These are phyloP conservation scores for Myochromella boudieri DNA, from an alignment of 768 basidiomycete species.

Conservation along the genomic window DNA sequence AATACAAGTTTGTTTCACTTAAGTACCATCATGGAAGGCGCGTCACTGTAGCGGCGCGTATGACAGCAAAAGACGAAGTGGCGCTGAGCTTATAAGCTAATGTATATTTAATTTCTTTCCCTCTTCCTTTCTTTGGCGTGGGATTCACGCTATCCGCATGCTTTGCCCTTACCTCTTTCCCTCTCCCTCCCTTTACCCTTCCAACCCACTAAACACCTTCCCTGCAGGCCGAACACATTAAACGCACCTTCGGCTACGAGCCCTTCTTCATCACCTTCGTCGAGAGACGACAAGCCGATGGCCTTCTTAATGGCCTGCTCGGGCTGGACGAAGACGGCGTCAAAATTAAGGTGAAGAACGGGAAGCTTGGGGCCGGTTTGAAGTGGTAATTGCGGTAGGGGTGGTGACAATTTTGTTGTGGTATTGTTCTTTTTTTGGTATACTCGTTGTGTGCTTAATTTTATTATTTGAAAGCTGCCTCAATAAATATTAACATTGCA, in stretches of 20 bases:
- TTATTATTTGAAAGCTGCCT: too few species aligned
- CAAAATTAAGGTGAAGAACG: too few species aligned
- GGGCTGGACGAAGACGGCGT: slow-evolving; percentile 35
- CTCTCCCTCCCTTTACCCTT: background rate
- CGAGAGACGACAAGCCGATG: slow-evolving; percentile 41
- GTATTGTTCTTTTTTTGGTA: too few species aligned
- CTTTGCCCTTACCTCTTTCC: too few species aligned
- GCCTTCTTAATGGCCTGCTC: slow-evolving; percentile 43
- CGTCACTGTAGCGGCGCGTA: slow-evolving; percentile 40
- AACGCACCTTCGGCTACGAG: slow-evolving; percentile 63
- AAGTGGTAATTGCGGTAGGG: too few species aligned
- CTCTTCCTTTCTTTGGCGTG: too few species aligned
- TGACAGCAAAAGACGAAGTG: slow-evolving; percentile 50
- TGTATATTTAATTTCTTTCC: slow-evolving; percentile 36
- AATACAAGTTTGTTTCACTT: slow-evolving; percentile 38
- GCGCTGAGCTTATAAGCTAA: slow-evolving; percentile 39
- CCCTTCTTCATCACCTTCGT: slow-evolving; percentile 55
- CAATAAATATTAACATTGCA: too few species aligned
- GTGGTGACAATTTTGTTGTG: too few species aligned
- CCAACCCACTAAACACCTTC: too few species aligned
- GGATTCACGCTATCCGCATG: too few species aligned
- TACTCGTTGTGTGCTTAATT: too few species aligned
- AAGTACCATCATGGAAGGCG: slow-evolving; percentile 44
- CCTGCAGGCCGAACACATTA: slow-evolving; percentile 52
- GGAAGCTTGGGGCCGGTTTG: too few species aligned